phyloP scores from a whole-genome alignment of 2,329 filamentous ascomycete genomes.

The Neonectria sp. region DNA sequence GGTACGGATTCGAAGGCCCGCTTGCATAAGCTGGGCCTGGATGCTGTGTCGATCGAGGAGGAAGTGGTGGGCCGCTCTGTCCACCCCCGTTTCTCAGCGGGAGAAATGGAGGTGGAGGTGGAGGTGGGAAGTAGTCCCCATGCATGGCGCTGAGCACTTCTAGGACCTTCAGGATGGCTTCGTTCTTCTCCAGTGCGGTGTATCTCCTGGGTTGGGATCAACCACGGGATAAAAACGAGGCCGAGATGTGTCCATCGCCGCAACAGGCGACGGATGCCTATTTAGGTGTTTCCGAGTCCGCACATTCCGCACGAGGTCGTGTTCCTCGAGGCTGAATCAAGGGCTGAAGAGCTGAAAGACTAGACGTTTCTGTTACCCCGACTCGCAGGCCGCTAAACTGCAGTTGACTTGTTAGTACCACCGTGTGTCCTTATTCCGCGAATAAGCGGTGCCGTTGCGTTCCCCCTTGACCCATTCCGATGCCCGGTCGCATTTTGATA shows the following conservation, averaged over 20 bases:
- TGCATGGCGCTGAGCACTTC: not conserved
- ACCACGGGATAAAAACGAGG: not conserved
- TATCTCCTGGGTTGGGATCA: too few species aligned
- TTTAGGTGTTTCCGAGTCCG: not conserved
- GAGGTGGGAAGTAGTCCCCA: not conserved
- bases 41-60: not conserved
- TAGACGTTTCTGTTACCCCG: not conserved
- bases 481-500: not conserved
- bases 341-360: constrained; percentile 2
- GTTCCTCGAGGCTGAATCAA: constrained; percentile 2
- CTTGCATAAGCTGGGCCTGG: not conserved
- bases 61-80: not conserved
- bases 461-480: not conserved
- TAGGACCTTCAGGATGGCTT: too few species aligned
- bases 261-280: not conserved
- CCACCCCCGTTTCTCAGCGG: not conserved
- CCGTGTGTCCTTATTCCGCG: not conserved
- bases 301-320: not conserved
- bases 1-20: not conserved
- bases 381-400: constrained; percentile 5
- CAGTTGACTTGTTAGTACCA: not conserved
- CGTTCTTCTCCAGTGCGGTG: not conserved
- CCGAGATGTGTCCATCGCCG: not conserved
- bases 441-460: not conserved
- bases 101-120: not conserved